phyloP scores from a whole-genome alignment of 2,329 filamentous ascomycete species.

The Lasiodiplodia hormozganensis region DNA sequence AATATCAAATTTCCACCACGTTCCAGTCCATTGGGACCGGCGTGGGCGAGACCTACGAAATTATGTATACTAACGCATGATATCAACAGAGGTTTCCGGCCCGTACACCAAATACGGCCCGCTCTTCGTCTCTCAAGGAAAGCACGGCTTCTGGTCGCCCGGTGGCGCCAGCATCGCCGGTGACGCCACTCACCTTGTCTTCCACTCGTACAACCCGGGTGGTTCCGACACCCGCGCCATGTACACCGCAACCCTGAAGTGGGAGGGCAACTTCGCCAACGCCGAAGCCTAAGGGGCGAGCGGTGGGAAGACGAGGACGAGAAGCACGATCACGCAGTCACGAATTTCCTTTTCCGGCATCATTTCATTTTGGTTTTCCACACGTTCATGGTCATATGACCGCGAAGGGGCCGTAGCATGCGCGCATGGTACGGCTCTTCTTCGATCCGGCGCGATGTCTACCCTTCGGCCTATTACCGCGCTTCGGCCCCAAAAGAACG shows the following conservation, averaged over 20 bases:
- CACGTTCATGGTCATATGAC: neutral
- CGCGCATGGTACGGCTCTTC: neutral
- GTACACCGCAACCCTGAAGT: conserved; percentile 21
- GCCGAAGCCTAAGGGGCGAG: neutral
- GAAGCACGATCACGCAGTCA: neutral
- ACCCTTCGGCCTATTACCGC: neutral
- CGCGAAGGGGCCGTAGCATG: neutral
- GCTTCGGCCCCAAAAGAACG: neutral
- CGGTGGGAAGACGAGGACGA: neutral
- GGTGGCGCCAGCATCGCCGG: conserved; percentile 27
- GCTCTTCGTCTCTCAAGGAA: conserved; percentile 25
- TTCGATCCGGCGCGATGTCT: conserved; percentile 1
- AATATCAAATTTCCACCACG: neutral
- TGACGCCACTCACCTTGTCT: conserved; percentile 25
- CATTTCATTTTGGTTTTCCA: neutral
- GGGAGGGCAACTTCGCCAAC: conserved; percentile 17
- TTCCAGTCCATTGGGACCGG: neutral
- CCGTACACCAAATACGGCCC: conserved; percentile 28
- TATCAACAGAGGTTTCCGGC: conserved; percentile 19
- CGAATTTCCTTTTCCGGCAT: conserved; percentile 13
- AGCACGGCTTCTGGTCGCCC: conserved; percentile 26
- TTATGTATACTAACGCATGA: neutral
- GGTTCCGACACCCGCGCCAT: conserved; percentile 18
- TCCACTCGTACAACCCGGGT: conserved; percentile 24
- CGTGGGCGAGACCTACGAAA: neutral